phyloP scores from a whole-genome alignment of 495 filamentous ascomycete species.

The Annulohypoxylon nitens region DNA sequence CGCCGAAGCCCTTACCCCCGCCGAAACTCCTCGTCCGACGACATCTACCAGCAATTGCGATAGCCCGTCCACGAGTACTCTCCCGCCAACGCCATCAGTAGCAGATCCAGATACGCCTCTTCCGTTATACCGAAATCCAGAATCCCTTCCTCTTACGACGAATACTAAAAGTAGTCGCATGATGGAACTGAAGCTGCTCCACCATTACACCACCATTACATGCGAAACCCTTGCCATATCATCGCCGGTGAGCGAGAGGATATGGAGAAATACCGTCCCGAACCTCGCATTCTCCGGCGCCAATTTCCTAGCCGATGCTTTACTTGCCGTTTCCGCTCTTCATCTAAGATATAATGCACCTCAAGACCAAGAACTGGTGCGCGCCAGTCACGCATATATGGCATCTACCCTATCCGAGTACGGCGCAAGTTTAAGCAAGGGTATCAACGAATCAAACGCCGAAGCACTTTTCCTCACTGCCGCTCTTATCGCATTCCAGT shows the following conservation, averaged over 20 bases:
- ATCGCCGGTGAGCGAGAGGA: constrained; percentile 60
- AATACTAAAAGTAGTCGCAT: constrained; percentile 58
- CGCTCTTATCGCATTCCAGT: constrained; percentile 69
- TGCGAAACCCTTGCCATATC: constrained; percentile 65
- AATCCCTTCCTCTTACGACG: constrained; percentile 52
- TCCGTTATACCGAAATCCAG: constrained; percentile 56
- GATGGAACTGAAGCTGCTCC: constrained; percentile 67
- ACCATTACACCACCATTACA: constrained; percentile 67
- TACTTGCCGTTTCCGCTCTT: constrained; percentile 69
- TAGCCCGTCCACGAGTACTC: constrained; percentile 48
- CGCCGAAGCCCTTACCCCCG: constrained; percentile 50
- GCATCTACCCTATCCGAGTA: constrained; percentile 68
- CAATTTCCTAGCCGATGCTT: constrained; percentile 66
- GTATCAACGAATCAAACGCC: constrained; percentile 65
- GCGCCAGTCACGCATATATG: constrained; percentile 69
- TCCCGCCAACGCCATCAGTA: constrained; percentile 44
- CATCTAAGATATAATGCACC: constrained; percentile 64
- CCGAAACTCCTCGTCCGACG: constrained; percentile 50
- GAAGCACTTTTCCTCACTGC: constrained; percentile 68
- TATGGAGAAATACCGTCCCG: constrained; percentile 69
- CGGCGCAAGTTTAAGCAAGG: constrained; percentile 61
- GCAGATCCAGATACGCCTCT: constrained; percentile 41
- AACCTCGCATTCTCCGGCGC: constrained; percentile 65
- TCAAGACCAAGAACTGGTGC: constrained; percentile 64
- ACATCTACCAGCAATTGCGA: constrained; percentile 51